These are phyloP conservation scores for Kodamaea sagamina DNA, from an alignment of 805 yeast species.

Conservation along the genomic window DNA sequence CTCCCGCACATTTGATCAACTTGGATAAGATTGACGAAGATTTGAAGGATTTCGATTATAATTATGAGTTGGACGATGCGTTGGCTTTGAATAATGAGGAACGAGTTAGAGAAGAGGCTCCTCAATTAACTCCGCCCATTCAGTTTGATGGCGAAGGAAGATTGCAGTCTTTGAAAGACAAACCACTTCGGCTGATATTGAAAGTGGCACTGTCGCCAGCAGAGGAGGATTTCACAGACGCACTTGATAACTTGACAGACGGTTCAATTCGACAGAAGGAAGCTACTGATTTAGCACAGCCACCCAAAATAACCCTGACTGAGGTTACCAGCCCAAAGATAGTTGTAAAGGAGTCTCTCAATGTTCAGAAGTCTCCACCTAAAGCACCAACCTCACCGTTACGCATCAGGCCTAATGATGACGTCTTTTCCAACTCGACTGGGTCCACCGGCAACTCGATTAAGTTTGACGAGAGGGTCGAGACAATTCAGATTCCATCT, in stretches of 20 bases:
- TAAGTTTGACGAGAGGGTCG: constrained; percentile 39
- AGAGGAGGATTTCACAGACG: constrained; percentile 12
- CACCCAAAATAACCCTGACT: constrained; percentile 11
- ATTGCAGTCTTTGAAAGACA: neutral
- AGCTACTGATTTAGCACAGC: constrained; percentile 9
- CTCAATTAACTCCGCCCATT: neutral
- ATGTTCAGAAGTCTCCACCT: constrained; percentile 5
- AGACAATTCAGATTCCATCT: constrained; percentile 34
- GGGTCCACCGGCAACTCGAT: constrained; percentile 35
- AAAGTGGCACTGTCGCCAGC: constrained; percentile 6
- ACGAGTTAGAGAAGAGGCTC: neutral
- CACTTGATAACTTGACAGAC: constrained; percentile 6
- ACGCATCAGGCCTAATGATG: constrained; percentile 12
- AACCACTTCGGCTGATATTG: constrained; percentile 8
- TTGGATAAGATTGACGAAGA: constrained; percentile 45
- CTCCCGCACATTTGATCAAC: constrained; percentile 22
- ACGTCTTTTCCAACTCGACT: constrained; percentile 16
- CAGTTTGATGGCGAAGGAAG: constrained; percentile 7
- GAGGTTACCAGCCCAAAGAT: constrained; percentile 6
- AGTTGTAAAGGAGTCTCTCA: neutral
- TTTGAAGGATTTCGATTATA: constrained; percentile 44
- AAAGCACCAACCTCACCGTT: neutral
- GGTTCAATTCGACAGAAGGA: neutral
- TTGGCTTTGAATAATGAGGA: constrained; percentile 8
- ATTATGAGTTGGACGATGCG: constrained; percentile 35